These are phyloP conservation scores for Alnus glutinosa DNA, from an alignment of 306 rosid species.

Conservation along the genomic window DNA sequence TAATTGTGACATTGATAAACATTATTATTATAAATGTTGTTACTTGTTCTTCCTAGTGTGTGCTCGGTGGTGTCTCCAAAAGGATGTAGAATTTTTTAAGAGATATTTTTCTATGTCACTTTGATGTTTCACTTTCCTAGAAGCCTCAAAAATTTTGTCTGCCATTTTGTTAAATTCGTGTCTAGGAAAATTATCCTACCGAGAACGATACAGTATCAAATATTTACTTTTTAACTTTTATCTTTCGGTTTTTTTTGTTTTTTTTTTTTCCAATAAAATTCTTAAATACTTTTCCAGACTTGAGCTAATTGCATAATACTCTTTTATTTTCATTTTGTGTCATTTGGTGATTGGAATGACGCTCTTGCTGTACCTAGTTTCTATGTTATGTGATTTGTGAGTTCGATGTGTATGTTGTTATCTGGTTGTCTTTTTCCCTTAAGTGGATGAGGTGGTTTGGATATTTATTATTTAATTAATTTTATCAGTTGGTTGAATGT, in stretches of 20 bases:
- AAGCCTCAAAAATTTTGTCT: not conserved
- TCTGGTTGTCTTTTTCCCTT: conserved; percentile 2
- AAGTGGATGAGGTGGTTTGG: conserved; percentile 34
- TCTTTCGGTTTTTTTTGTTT: not conserved
- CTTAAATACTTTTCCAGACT: not conserved
- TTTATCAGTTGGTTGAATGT: not conserved
- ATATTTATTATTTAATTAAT: not conserved
- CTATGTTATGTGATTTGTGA: not conserved
- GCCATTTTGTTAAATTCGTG: not conserved
- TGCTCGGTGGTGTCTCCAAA: not conserved
- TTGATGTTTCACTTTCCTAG: not conserved
- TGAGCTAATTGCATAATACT: not conserved
- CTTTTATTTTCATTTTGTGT: not conserved
- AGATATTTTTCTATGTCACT: not conserved
- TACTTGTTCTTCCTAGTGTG: not conserved
- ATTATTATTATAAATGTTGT: not conserved
- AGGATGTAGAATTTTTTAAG: not conserved
- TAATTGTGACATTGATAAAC: not conserved
- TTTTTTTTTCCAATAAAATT: not conserved
- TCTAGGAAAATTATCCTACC: not conserved
- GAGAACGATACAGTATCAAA: not conserved
- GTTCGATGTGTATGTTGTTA: conserved; percentile 3
- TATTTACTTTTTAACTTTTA: not conserved
- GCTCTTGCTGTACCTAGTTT: conserved; percentile 5
- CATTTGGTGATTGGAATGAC: conserved; percentile 31